A percentile compares a stretch with the other conserved stretches of the same genome.
Evolutionary conservation across 805 yeast species (phyloP).

Genomic region (Metschnikowia chrysomelidarum): DNA sequence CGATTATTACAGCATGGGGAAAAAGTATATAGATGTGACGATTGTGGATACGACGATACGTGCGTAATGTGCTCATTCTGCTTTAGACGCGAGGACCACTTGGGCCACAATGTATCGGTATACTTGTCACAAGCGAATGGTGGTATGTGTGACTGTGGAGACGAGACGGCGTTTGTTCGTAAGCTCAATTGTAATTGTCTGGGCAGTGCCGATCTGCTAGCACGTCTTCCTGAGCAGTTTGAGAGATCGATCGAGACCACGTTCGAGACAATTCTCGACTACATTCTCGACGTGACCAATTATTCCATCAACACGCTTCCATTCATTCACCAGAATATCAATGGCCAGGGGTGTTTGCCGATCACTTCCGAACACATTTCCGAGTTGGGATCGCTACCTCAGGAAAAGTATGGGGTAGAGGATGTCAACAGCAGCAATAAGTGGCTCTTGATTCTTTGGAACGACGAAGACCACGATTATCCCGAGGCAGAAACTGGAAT

Average conservation of each 20-base stretch:
- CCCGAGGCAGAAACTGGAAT: slow-evolving; percentile 53
- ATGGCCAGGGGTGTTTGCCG: slow-evolving; percentile 21
- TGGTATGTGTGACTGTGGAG: slow-evolving; percentile 73
- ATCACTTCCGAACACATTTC: slow-evolving; percentile 29
- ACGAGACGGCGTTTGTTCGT: slow-evolving; percentile 57
- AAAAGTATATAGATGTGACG: slow-evolving; percentile 68
- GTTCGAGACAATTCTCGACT: slow-evolving; percentile 38
- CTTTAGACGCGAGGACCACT: slow-evolving; percentile 67
- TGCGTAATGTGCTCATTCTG: slow-evolving; percentile 76
- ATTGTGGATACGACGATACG: slow-evolving; percentile 75
- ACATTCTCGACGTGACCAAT: slow-evolving; percentile 42
- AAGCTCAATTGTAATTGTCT: slow-evolving; percentile 51
- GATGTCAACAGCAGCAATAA: slow-evolving; percentile 32
- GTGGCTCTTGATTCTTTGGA: slow-evolving; percentile 64
- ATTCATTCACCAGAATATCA: slow-evolving; percentile 30
- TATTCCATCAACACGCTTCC: slow-evolving; percentile 41
- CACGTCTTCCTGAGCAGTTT: slow-evolving; percentile 16
- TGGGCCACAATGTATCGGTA: slow-evolving; percentile 59
- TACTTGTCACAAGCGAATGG: slow-evolving; percentile 46
- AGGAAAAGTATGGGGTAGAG: slow-evolving; percentile 27
- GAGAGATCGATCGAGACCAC: slow-evolving; percentile 24
- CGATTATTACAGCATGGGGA: slow-evolving; percentile 58
- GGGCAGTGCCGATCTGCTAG: slow-evolving; percentile 7
- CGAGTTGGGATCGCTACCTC: slow-evolving; percentile 32
- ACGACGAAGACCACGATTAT: slow-evolving; percentile 71